A percentile compares a stretch with the other conserved stretches of the same genome.
Evolutionary conservation across 75 land plant species (phyloP).

Genomic region (Chamaecyparis obtusa): DNA sequence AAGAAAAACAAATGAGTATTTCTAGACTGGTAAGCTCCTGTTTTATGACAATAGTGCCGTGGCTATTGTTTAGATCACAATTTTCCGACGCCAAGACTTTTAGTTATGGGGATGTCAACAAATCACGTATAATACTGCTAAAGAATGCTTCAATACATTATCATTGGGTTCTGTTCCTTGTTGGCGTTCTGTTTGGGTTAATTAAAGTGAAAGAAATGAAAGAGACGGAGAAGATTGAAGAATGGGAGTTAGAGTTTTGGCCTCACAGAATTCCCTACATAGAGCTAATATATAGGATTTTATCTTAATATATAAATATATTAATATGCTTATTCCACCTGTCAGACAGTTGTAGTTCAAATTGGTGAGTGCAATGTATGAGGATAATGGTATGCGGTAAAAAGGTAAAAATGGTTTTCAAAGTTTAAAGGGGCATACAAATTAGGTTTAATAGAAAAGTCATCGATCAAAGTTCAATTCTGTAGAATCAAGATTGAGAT

Average conservation of each 20-base stretch:
- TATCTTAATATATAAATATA: too few species aligned
- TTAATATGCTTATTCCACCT: too few species aligned
- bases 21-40: too few species aligned
- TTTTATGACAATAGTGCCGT: not conserved
- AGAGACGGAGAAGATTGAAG: slow-evolving; percentile 10
- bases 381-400: too few species aligned
- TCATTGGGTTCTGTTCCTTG: not conserved
- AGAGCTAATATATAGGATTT: slow-evolving; percentile 3
- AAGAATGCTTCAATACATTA: not conserved
- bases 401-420: too few species aligned
- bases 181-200: not conserved
- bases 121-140: not conserved
- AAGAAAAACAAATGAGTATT: too few species aligned
- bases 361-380: too few species aligned
- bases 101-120: not conserved
- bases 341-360: too few species aligned
- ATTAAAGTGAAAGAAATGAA: not conserved
- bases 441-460: too few species aligned
- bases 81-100: not conserved
- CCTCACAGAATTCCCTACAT: slow-evolving; percentile 24
- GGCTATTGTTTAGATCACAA: not conserved
- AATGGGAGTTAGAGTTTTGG: slow-evolving; percentile 19
- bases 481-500: too few species aligned
- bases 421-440: too few species aligned
- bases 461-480: too few species aligned